These are phyloP conservation scores for Penstemon eatonii DNA, from an alignment of 257 asterid genomes.

Conservation along the genomic window DNA sequence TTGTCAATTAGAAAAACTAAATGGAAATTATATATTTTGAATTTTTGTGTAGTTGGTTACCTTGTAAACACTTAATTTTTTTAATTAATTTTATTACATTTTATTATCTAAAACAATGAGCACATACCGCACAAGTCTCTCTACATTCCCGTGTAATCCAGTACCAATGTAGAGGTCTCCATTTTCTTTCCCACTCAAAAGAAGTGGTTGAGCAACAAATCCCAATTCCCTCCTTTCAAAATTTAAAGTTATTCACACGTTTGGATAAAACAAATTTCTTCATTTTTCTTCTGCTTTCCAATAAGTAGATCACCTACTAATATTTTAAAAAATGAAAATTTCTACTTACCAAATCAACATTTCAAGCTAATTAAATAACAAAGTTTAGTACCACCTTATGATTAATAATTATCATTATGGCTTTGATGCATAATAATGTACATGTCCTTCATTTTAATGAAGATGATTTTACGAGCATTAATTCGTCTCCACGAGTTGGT, in stretches of 20 bases:
- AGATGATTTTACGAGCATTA: not conserved
- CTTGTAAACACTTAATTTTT: too few relatives aligned
- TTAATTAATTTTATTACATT: too few relatives aligned
- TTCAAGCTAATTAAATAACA: not conserved
- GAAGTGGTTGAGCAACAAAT: constrained; percentile 42
- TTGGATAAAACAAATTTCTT: not conserved
- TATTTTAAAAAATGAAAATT: not conserved
- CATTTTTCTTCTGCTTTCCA: constrained; percentile 21
- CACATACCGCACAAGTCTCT: not conserved
- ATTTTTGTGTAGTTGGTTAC: too few relatives aligned
- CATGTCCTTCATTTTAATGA: constrained; percentile 5
- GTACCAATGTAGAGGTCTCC: constrained; percentile 3
- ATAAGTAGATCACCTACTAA: constrained; percentile 32
- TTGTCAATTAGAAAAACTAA: too few relatives aligned
- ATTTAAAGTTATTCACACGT: constrained; percentile 7
- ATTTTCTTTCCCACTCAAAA: constrained; percentile 29
- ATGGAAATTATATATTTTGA: too few relatives aligned
- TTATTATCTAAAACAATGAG: too few relatives aligned
- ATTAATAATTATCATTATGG: constrained; percentile 18
- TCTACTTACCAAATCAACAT: not conserved
- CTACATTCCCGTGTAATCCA: constrained; percentile 19
- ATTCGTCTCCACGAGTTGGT: not conserved
- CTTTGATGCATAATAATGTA: constrained; percentile 17
- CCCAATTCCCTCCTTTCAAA: constrained; percentile 9
- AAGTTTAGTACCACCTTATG: not conserved